Base-by-base conservation (phyloP, 805 yeast genomes). In the Ogataea trehaloabstinens region DNA sequence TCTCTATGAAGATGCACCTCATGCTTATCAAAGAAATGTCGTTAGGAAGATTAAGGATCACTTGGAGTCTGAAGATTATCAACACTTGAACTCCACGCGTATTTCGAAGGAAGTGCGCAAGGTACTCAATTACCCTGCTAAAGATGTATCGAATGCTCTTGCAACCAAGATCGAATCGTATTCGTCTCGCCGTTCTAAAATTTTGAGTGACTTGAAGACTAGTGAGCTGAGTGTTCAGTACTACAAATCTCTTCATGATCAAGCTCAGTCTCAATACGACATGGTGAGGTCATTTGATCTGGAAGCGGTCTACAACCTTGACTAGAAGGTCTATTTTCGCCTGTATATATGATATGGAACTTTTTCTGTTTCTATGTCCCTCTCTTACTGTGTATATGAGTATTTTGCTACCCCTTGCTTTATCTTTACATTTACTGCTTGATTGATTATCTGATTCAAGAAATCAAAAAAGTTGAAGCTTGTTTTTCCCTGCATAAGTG, bases 11-110 rank as follows among this genome's bases (percentile, higher is more conserved):
- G 98, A 93, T 60, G 78, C 95, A 11, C 97, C 97, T 2, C 77
- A 83, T 51, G 95, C 97, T 0, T 78, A 87, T 51, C 95, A 96
- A 15, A 70, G 88, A 48, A 89, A 89, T 41, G 73, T 88, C 42
- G 88, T 93, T 0, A 69, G 73, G 34, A 87, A 85, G 60, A 75
- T 91, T 48, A 76, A 74, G 46, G 56, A 56, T 5, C 84, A 82
- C 52, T 67, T 93, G 24, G 69, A 70, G 29, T 76, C 74, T 12
- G 62, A 80, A 49, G 96, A 90, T 44, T 93, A 89, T 53, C 80
- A 85, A 10, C 93, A 85, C 50, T 52, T 70, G 31, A 91, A 90
- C 57, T 80, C 96, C 1, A 74, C 73, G 34, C 72, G 99, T 44
- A 76, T 93, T 6, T 71, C 95, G 0, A 79, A 76, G 48, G 98